These are phyloP conservation scores for Penicillium griseofulvum DNA, from an alignment of 2,329 filamentous ascomycete species.

Conservation along the genomic window DNA sequence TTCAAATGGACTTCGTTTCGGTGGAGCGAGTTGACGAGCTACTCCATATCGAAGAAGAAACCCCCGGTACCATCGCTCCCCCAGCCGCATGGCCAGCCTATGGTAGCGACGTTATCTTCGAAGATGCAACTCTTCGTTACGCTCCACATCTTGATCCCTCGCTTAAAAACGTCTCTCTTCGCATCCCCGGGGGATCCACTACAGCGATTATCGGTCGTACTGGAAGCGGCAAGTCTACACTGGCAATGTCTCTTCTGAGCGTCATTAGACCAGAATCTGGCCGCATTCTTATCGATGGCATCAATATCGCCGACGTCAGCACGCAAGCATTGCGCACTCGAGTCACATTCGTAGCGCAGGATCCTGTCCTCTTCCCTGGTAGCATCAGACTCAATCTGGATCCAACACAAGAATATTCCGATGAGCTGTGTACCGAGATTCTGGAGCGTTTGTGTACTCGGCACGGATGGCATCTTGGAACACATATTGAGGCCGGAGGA, in stretches of 20 bases:
- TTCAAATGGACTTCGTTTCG: slow-evolving; percentile 90
- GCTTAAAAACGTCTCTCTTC: slow-evolving; percentile 64
- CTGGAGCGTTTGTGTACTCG: slow-evolving; percentile 54
- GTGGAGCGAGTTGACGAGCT: slow-evolving; percentile 84
- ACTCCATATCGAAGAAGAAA: slow-evolving; percentile 73
- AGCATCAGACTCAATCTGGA: slow-evolving; percentile 63
- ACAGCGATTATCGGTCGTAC: slow-evolving; percentile 80
- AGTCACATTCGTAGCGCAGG: slow-evolving; percentile 67
- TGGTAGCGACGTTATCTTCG: slow-evolving; percentile 70
- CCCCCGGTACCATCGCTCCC: slow-evolving; percentile 63
- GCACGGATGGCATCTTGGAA: slow-evolving; percentile 57
- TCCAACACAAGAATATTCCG: slow-evolving; percentile 56
- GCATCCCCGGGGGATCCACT: slow-evolving; percentile 72
- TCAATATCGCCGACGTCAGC: slow-evolving; percentile 60
- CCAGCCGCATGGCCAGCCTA: slow-evolving; percentile 75
- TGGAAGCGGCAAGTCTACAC: slow-evolving; percentile 76
- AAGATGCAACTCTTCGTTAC: slow-evolving; percentile 75
- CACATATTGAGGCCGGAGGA: slow-evolving; percentile 59
- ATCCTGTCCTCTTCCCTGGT: slow-evolving; percentile 64
- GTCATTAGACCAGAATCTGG: slow-evolving; percentile 55
- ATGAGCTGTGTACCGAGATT: slow-evolving; percentile 54
- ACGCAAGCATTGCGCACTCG: slow-evolving; percentile 59
- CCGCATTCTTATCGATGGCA: slow-evolving; percentile 58
- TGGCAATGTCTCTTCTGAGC: slow-evolving; percentile 61
- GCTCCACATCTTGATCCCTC: slow-evolving; percentile 74